Conservation (phyloP, 345 rosid species). For the Hibiscus tridactylites region DNA sequence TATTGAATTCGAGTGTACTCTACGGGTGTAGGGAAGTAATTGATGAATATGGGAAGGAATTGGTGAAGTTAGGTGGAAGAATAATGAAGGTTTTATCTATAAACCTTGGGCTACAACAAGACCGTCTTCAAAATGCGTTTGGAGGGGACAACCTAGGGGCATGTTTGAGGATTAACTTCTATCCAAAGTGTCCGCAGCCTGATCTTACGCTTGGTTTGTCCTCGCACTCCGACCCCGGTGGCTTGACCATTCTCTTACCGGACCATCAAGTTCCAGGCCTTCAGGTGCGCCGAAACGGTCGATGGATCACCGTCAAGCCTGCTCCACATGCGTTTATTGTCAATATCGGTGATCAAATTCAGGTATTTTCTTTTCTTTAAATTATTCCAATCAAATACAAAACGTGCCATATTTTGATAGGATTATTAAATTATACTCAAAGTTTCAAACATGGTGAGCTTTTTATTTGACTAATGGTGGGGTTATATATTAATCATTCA, state of each 20-base stretch:
- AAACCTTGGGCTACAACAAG: slow-evolving; percentile 51
- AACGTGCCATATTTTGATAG: too few species aligned
- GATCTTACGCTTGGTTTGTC: slow-evolving; percentile 79
- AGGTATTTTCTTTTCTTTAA: background rate
- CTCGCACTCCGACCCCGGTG: slow-evolving; percentile 91
- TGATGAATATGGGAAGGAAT: slow-evolving; percentile 61
- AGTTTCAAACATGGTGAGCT: too few species aligned
- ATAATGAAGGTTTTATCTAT: slow-evolving; percentile 65
- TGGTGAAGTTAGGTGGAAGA: slow-evolving; percentile 48
- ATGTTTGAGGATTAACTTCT: slow-evolving; percentile 74
- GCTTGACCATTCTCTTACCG: slow-evolving; percentile 75
- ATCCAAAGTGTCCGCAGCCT: slow-evolving; percentile 93
- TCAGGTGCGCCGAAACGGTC: slow-evolving; percentile 52
- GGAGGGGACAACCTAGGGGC: slow-evolving; percentile 73
- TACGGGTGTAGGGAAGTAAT: slow-evolving; percentile 56
- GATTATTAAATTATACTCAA: too few species aligned
- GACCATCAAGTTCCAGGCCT: slow-evolving; percentile 70
- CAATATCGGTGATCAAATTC: slow-evolving; percentile 46
- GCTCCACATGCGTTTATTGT: slow-evolving; percentile 71
- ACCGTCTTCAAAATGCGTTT: slow-evolving; percentile 52
- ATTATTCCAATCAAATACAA: too few species aligned
- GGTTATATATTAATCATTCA: too few species aligned
- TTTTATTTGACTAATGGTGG: too few species aligned
- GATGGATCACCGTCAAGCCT: slow-evolving; percentile 89
- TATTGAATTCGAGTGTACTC: background rate